Conservation (phyloP, 2,329 filamentous ascomycete genomes). For the Aspergillus melleus region DNA sequence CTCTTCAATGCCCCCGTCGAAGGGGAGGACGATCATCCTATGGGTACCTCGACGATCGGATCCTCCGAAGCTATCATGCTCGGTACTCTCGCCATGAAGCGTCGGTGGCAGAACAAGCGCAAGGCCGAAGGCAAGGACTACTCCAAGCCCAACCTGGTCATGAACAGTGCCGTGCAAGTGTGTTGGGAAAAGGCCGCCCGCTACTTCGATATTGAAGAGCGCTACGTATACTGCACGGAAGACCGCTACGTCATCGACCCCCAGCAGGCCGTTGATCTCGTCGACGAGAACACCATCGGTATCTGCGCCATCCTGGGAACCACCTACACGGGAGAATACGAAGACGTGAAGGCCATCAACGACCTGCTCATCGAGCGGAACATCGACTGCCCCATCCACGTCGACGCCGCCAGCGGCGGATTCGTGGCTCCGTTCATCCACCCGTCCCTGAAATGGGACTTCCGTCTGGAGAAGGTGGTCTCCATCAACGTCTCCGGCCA, state of each 20-base stretch:
- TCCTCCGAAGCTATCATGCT: constrained; percentile 70
- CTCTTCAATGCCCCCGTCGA: constrained; percentile 76
- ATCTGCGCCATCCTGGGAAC: constrained; percentile 90
- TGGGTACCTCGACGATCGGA: constrained; percentile 86
- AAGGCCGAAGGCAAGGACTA: constrained; percentile 77
- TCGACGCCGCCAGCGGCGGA: constrained; percentile 88
- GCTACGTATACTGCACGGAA: constrained; percentile 66
- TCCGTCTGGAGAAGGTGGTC: constrained; percentile 81
- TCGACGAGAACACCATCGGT: constrained; percentile 77
- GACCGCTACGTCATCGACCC: constrained; percentile 65
- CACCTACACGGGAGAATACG: constrained; percentile 94
- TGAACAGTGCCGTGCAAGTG: constrained; percentile 94
- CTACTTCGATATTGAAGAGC: constrained; percentile 93
- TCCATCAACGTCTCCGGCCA: constrained; percentile 95
- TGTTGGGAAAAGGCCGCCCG: constrained; percentile 93
- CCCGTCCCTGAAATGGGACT: constrained; percentile 86
- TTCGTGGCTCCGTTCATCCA: constrained; percentile 92
- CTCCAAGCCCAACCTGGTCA: constrained; percentile 85
- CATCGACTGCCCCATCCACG: constrained; percentile 84
- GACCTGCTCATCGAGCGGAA: constrained; percentile 74
- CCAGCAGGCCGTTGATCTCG: constrained; percentile 59
- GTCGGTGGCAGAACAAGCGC: constrained; percentile 84
- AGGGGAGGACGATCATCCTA: constrained; percentile 59
- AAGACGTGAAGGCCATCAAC: constrained; percentile 89
- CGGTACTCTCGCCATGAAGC: constrained; percentile 81